A percentile compares a stretch with the other conserved stretches of the same genome.
Conservation (phyloP, 73 alveolate species). For the Paramecium pentaurelia region DNA sequence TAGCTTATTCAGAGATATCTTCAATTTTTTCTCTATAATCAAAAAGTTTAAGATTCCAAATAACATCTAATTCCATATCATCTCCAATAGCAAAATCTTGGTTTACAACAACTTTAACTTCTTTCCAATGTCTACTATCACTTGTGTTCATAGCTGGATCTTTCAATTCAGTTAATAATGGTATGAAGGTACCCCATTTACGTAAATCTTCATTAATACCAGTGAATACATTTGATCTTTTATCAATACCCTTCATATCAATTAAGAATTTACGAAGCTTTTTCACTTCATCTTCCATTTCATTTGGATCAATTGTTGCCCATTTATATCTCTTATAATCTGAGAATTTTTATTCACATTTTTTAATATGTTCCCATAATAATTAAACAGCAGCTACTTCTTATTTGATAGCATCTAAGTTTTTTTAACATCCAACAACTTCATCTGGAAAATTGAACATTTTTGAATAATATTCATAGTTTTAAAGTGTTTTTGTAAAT, state of each 20-base stretch:
- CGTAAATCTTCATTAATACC: constrained; percentile 88
- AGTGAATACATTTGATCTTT: constrained; percentile 90
- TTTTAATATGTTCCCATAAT: constrained; percentile 93
- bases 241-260: constrained; percentile 91
- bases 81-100: constrained; percentile 82
- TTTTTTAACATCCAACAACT: constrained; percentile 84
- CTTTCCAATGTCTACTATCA: constrained; percentile 89
- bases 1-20: constrained; percentile 97
- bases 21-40: constrained; percentile 85
- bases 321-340: constrained; percentile 90
- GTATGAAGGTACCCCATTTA: constrained; percentile 74
- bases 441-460: constrained; percentile 97
- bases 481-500: constrained; percentile 79
- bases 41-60: constrained; percentile 84
- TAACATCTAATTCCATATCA: constrained; percentile 78
- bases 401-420: constrained; percentile 83
- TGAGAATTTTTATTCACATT: constrained; percentile 79
- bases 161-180: constrained; percentile 83
- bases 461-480: constrained; percentile 82
- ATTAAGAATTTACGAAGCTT: constrained; percentile 75
- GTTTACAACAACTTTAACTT: constrained; percentile 71
- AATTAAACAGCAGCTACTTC: constrained; percentile 86
- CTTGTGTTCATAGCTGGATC: constrained; percentile 81
- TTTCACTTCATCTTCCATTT: constrained; percentile 97
- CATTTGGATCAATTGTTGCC: constrained; percentile 93